These are phyloP conservation scores for Mycena kentingensis DNA, from an alignment of 768 basidiomycete genomes.

Conservation along the genomic window DNA sequence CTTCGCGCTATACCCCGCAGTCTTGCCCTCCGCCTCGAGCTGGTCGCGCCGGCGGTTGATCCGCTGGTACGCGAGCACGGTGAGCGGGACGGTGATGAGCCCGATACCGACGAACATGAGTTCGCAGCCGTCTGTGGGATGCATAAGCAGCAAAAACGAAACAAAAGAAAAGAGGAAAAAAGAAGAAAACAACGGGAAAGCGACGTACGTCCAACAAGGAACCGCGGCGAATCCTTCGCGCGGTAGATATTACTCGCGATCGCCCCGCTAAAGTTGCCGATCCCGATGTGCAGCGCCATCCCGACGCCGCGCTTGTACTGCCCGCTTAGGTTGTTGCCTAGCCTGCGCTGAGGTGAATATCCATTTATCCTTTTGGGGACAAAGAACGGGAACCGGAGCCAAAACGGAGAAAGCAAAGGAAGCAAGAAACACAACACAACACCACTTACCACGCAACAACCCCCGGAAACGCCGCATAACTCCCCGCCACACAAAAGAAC, in stretches of 20 bases:
- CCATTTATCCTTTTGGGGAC: background rate
- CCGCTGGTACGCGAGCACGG: conserved; percentile 50
- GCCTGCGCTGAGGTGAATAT: conserved; percentile 48
- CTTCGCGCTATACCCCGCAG: conserved; percentile 33
- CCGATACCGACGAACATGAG: conserved; percentile 73
- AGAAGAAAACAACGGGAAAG: background rate
- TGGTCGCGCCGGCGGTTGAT: conserved; percentile 60
- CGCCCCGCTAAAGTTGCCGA: conserved; percentile 66
- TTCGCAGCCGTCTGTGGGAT: conserved; percentile 64
- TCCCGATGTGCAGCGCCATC: conserved; percentile 68
- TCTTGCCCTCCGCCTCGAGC: conserved; percentile 35
- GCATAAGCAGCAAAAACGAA: too few species aligned
- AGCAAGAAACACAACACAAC: background rate
- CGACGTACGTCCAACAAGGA: conserved; percentile 60
- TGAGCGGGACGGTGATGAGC: conserved; percentile 50
- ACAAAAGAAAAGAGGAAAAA: background rate
- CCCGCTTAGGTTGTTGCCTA: conserved; percentile 66
- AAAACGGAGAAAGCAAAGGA: background rate
- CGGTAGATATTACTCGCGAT: conserved; percentile 68
- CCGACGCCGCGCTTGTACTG: conserved; percentile 72
- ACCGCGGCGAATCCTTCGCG: conserved; percentile 59
- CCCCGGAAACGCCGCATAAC: conserved; percentile 61
- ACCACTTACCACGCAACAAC: conserved; percentile 60
- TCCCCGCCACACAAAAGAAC: conserved; percentile 65
- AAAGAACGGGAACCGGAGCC: too few species aligned